These are phyloP conservation scores for Sicyos baderoa DNA, from an alignment of 306 rosid species.

Conservation along the genomic window DNA sequence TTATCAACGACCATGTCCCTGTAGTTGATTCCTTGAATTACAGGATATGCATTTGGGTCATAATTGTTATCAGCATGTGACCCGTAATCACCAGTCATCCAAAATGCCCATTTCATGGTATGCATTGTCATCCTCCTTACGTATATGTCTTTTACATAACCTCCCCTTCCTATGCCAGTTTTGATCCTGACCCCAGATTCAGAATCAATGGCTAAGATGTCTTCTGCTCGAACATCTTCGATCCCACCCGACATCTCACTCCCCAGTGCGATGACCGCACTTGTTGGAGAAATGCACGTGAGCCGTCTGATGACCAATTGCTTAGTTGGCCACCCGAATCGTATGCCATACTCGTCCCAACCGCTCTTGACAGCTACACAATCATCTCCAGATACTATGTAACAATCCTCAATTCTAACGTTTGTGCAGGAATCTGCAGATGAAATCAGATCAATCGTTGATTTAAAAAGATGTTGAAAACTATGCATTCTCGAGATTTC, in stretches of 20 bases:
- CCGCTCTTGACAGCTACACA: slow-evolving; percentile 49
- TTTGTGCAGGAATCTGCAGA: slow-evolving; percentile 44
- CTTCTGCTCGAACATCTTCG: slow-evolving; percentile 38
- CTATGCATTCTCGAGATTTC: not conserved
- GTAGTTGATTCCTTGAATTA: slow-evolving; percentile 33
- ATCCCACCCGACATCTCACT: slow-evolving; percentile 49
- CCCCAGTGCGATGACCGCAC: slow-evolving; percentile 40
- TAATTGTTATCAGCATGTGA: slow-evolving; percentile 33
- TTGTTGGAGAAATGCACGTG: slow-evolving; percentile 40
- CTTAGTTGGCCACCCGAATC: slow-evolving; percentile 35
- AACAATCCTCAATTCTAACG: slow-evolving; percentile 41
- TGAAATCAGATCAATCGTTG: not conserved
- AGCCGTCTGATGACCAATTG: slow-evolving; percentile 36
- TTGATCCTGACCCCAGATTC: slow-evolving; percentile 48
- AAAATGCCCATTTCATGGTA: slow-evolving; percentile 45
- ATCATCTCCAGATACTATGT: slow-evolving; percentile 43
- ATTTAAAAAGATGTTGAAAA: not conserved
- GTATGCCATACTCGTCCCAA: slow-evolving; percentile 46
- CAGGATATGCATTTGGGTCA: slow-evolving; percentile 32
- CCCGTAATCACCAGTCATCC: slow-evolving; percentile 37
- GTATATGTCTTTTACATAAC: slow-evolving; percentile 35
- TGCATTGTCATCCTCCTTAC: slow-evolving; percentile 36
- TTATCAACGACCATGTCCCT: slow-evolving; percentile 43
- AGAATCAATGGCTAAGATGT: slow-evolving; percentile 31
- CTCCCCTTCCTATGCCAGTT: slow-evolving; percentile 40